These are phyloP conservation scores for Exidia glandulosa DNA, from an alignment of 768 basidiomycete species.

Conservation along the genomic window DNA sequence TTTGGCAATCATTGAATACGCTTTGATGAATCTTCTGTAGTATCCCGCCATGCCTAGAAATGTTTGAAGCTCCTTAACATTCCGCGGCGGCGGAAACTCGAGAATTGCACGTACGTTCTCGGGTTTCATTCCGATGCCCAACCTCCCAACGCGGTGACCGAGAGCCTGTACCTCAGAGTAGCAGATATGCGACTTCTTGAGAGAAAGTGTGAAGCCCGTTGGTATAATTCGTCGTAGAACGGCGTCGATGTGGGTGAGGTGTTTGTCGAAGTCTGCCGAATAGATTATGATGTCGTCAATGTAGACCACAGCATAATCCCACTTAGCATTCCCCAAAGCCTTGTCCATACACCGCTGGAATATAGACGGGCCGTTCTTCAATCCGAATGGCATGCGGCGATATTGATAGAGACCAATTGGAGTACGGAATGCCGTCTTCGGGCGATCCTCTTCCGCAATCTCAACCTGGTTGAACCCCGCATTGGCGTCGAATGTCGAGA, in stretches of 20 bases:
- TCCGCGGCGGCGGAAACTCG: neutral
- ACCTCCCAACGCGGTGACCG: neutral
- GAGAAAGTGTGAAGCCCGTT: neutral
- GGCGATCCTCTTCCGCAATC: constrained; percentile 16
- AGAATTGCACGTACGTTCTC: neutral
- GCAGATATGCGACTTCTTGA: neutral
- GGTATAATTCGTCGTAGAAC: neutral
- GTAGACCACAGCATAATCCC: neutral
- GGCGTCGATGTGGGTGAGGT: neutral
- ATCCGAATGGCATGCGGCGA: constrained; percentile 29
- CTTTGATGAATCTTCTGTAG: neutral
- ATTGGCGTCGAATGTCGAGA: constrained; percentile 26
- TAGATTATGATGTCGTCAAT: neutral
- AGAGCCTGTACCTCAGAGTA: neutral
- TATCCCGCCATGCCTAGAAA: neutral
- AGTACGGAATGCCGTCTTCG: constrained; percentile 27
- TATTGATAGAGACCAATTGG: constrained; percentile 33
- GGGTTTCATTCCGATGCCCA: neutral
- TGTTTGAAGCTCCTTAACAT: neutral
- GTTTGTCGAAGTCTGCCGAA: neutral
- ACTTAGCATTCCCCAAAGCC: neutral
- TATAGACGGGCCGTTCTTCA: constrained; percentile 10
- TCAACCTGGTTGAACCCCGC: constrained; percentile 32
- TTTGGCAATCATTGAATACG: neutral
- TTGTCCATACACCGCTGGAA: neutral